Base-by-base conservation (phyloP, 2,329 filamentous ascomycete species). In the Lasiodiplodia gonubiensis region DNA sequence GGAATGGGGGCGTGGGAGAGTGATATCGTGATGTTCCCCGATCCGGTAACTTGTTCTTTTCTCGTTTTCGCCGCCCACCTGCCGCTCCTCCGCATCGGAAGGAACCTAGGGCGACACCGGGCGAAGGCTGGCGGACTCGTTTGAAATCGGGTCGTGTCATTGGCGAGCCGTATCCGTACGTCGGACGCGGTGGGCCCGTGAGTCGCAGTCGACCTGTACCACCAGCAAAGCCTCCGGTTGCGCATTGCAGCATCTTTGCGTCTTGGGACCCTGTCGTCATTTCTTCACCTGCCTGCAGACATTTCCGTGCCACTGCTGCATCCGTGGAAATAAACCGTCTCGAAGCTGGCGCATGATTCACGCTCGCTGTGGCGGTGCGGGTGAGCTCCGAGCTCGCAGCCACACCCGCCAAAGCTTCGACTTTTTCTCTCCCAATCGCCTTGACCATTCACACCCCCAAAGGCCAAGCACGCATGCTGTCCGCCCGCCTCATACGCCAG, bases 401-500 rank as follows among this genome's bases (percentile, higher is more conserved):
- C 59, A 63, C 59, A 63, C 23, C 12, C 33, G 30, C 14, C 35
- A 46, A 42, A 63, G 59, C 59, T 51, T 39, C 46, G 11, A 46
- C 42, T 63, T 51, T 27, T 49, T 16, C 39, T 21, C 25, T 30
- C n/a, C 6, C 27, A 12, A 23, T 18, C 42, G 27, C 48, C 10
- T 46, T 46, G 30, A n/a, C 59, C 30, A 11, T 25, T 8, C 16
- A 10, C 30, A 33, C 7, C 30, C 23, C 14, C 61, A n/a, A 3
- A 53, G 39, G 49, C 64, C 39, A 39, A 35, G 14, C 33, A 25
- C 57, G 23, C 25, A 79, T 80, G 77, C 73, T 80, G 54, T 79
- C 78, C 63, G 74, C 73, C 53, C 76, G 76, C 64, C 23, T 78
- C 37, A 77, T 80, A 54, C 75, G 69, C 61, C 74, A 77, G 71